Evolutionary conservation across 495 filamentous ascomycete species (phyloP).

Genomic region (Evansstolkia leycettana): DNA sequence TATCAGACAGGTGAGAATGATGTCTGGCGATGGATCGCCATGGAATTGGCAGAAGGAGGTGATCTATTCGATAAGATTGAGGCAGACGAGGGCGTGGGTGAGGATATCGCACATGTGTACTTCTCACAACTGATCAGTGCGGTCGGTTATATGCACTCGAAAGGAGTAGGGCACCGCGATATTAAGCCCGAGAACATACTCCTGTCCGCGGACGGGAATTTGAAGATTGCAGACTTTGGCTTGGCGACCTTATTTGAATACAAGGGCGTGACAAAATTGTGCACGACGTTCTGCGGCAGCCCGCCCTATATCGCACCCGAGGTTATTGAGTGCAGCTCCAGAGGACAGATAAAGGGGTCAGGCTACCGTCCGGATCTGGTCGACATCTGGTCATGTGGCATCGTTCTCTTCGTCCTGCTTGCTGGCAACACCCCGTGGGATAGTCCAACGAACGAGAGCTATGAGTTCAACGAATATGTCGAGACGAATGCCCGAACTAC

Average conservation of each 20-base stretch:
- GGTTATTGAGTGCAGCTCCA: conserved; percentile 47
- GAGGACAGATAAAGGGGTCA: conserved; percentile 33
- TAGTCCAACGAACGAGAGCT: conserved; percentile 67
- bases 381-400: conserved; percentile 95
- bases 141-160: conserved; percentile 89
- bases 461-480: conserved; percentile 79
- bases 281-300: conserved; percentile 83
- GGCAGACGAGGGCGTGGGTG: conserved; percentile 80
- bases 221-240: conserved; percentile 97
- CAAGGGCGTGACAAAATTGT: conserved; percentile 66
- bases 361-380: conserved; percentile 77
- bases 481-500: conserved; percentile 62
- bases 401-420: conserved; percentile 89
- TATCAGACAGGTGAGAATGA: conserved; percentile 76
- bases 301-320: conserved; percentile 97
- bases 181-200: conserved; percentile 90
- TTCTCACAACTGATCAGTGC: conserved; percentile 86
- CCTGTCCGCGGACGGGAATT: conserved; percentile 64
- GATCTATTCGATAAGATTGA: conserved; percentile 99
- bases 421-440: conserved; percentile 99
- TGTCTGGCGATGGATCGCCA: conserved; percentile 94
- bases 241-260: conserved; percentile 88
- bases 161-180: conserved; percentile 78
- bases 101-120: conserved; percentile 92
- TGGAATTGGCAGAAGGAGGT: conserved; percentile 92